phyloP scores from a whole-genome alignment of 1,284 basidiomycete genomes.

The Cryptococcus jaspeensis region DNA sequence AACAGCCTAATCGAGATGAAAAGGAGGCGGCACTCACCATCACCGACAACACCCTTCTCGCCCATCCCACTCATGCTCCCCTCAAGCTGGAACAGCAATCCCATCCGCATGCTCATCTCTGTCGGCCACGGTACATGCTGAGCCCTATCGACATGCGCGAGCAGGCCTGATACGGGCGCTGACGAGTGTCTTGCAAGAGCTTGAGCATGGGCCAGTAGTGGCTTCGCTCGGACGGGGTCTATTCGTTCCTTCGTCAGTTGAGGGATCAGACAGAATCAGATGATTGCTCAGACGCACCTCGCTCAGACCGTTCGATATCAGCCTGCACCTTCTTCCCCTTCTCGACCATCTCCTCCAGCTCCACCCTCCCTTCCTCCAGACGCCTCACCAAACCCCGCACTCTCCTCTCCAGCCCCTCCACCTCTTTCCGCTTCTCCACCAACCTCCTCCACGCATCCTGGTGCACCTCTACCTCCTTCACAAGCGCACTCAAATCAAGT shows the following conservation, averaged over 20 bases:
- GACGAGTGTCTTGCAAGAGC: slow-evolving; percentile 36
- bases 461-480: slow-evolving; percentile 29
- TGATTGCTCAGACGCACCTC: slow-evolving; percentile 20
- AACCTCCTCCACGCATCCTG: slow-evolving; percentile 31
- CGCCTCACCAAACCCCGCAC: slow-evolving; percentile 23
- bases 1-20: no score
- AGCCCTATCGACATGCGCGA: slow-evolving; percentile 28
- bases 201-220: slow-evolving; percentile 38
- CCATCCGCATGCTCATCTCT: slow-evolving; percentile 43
- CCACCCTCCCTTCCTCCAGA: slow-evolving; percentile 30
- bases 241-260: not conserved
- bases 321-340: slow-evolving; percentile 22
- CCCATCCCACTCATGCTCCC: slow-evolving; percentile 46
- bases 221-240: slow-evolving; percentile 31
- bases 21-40: slow-evolving; percentile 32
- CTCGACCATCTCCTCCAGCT: slow-evolving; percentile 35
- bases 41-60: slow-evolving; percentile 32
- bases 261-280: not conserved
- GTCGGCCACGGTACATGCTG: slow-evolving; percentile 43
- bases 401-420: slow-evolving; percentile 28
- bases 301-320: slow-evolving; percentile 31
- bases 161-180: slow-evolving; percentile 34
- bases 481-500: slow-evolving; percentile 23
- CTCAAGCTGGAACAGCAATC: slow-evolving; percentile 42
- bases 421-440: slow-evolving; percentile 25